Evolutionary conservation across 1,284 basidiomycete genomes (phyloP).

Genomic region (Trametes sp.): DNA sequence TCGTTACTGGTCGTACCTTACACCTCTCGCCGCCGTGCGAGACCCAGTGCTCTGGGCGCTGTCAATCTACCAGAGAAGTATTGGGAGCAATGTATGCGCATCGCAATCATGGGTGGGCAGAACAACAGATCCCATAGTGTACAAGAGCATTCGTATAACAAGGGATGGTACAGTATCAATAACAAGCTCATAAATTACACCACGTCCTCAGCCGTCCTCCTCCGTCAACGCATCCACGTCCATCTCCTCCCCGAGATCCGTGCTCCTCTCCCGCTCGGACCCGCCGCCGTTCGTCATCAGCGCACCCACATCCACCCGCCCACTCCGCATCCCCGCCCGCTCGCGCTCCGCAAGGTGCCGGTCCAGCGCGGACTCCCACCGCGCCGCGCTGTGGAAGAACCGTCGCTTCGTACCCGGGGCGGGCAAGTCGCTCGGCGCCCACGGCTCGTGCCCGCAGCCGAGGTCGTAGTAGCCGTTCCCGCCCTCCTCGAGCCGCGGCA

Average conservation of each 20-base stretch:
- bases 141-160: slow-evolving; percentile 4
- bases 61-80: no score
- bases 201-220: slow-evolving; percentile 20
- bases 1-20: no score
- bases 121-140: not conserved
- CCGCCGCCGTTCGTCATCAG: slow-evolving; percentile 33
- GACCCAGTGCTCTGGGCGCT: no score
- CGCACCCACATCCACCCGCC: slow-evolving; percentile 5
- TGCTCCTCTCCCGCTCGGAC: slow-evolving; percentile 17
- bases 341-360: slow-evolving; percentile 26
- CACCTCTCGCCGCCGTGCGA: no score
- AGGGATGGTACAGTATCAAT: slow-evolving; percentile 9
- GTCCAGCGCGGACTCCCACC: slow-evolving; percentile 46
- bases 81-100: no score
- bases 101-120: no score
- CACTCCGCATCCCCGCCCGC: slow-evolving; percentile 19
- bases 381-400: slow-evolving; percentile 63
- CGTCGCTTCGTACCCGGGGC: slow-evolving; percentile 46
- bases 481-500: slow-evolving; percentile 44
- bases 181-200: slow-evolving; percentile 18
- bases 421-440: slow-evolving; percentile 23
- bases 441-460: slow-evolving; percentile 37
- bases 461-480: slow-evolving; percentile 39
- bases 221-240: slow-evolving; percentile 25
- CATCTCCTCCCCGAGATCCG: slow-evolving; percentile 29